These are phyloP conservation scores for Aspergillus brunneoviolaceus DNA, from an alignment of 2,329 filamentous ascomycete genomes.

Conservation along the genomic window DNA sequence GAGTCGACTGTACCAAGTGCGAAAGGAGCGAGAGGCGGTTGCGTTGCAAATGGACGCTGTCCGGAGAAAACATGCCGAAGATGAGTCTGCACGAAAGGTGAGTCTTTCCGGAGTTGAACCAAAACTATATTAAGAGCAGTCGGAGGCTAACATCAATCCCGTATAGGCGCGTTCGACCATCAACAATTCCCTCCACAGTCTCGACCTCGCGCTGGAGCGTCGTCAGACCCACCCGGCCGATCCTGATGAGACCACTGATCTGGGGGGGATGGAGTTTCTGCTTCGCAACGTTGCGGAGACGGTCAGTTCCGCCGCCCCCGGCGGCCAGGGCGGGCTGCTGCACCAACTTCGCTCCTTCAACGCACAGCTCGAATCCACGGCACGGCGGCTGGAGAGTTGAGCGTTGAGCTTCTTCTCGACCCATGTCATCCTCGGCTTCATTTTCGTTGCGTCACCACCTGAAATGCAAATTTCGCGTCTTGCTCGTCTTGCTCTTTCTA, in stretches of 20 bases:
- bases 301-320: constrained; percentile 41
- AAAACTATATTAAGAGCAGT: background rate
- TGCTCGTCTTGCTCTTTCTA: background rate
- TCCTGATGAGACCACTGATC: constrained; percentile 18
- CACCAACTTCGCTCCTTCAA: constrained; percentile 45
- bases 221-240: constrained; percentile 26
- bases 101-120: constrained; percentile 6
- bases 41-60: constrained; percentile 53
- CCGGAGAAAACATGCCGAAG: constrained; percentile 41
- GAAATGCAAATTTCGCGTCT: background rate
- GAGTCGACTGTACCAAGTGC: constrained; percentile 49
- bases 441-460: background rate
- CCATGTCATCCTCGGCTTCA: background rate
- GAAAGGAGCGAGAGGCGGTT: constrained; percentile 50
- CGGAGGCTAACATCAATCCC: background rate
- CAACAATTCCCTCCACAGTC: constrained; percentile 44
- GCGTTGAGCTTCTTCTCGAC: background rate
- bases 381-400: constrained; percentile 28
- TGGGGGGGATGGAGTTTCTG: constrained; percentile 42
- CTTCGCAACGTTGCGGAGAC: constrained; percentile 43
- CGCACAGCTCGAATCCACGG: constrained; percentile 41
- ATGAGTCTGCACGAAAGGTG: constrained; percentile 39
- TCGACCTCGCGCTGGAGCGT: constrained; percentile 44
- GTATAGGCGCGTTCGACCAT: constrained; percentile 39
- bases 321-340: constrained; percentile 42